phyloP scores from a whole-genome alignment of 225 moss, liverwort and hornwort genomes.

The Bryum argenteum region DNA sequence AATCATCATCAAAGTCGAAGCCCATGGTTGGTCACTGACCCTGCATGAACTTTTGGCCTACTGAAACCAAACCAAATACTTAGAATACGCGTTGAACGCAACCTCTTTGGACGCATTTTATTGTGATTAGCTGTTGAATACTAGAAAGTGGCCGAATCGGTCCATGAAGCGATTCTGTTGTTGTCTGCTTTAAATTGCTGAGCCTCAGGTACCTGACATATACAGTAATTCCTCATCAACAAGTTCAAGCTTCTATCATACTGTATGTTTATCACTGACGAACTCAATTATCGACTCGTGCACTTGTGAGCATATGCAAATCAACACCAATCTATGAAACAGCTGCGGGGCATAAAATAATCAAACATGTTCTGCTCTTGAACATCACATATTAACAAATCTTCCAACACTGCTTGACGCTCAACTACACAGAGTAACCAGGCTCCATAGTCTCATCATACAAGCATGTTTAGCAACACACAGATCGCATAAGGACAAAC shows the following conservation, averaged over 20 bases:
- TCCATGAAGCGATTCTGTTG: neutral
- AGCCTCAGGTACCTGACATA: neutral
- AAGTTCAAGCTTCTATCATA: neutral
- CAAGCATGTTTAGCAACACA: constrained; percentile 8
- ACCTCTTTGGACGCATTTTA: neutral
- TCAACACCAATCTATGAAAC: neutral
- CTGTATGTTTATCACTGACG: neutral
- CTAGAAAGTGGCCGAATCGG: neutral
- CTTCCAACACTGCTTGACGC: neutral
- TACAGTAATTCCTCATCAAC: neutral
- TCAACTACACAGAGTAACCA: neutral
- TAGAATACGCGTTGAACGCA: neutral
- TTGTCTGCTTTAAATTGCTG: neutral
- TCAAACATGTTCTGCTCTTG: neutral
- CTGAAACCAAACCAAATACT: neutral
- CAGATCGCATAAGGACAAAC: neutral
- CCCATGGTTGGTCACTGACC: neutral
- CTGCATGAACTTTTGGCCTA: neutral
- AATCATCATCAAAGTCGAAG: neutral
- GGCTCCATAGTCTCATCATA: neutral
- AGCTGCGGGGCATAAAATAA: neutral
- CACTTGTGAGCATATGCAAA: neutral
- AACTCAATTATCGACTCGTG: neutral
- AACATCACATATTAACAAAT: neutral
- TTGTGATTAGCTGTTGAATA: no score